Percentiles rank a stretch among this genome's conserved stretches.
These are phyloP conservation scores for Lathyrus tuberosus DNA, from an alignment of 306 rosid species.

Conservation along the genomic window DNA sequence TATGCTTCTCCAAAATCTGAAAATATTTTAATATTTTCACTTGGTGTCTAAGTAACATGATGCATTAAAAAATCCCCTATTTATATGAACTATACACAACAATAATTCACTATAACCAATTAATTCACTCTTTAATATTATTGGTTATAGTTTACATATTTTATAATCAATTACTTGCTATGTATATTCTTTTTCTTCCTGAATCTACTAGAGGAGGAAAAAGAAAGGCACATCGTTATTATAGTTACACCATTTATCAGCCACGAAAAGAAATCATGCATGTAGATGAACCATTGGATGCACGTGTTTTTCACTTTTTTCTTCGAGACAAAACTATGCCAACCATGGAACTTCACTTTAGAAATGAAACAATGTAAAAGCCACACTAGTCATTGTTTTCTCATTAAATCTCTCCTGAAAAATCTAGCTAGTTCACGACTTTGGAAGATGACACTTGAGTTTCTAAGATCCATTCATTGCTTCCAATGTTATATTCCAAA, in stretches of 20 bases:
- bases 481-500: background rate
- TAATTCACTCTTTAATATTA: no score
- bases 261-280: constrained; percentile 41
- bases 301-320: constrained; percentile 32
- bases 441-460: constrained; percentile 53
- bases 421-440: constrained; percentile 55
- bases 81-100: no score
- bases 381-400: constrained; percentile 39
- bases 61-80: no score
- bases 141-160: no score
- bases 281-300: constrained; percentile 22
- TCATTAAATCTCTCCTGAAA: constrained; percentile 49
- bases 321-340: constrained; percentile 30
- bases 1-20: no score
- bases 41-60: no score
- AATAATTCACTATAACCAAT: no score
- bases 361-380: constrained; percentile 34
- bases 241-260: constrained; percentile 12
- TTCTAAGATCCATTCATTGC: constrained; percentile 54
- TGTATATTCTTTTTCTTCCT: background rate
- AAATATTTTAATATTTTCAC: no score
- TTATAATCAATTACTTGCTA: no score
- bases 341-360: constrained; percentile 32
- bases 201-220: background rate
- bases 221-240: background rate